These are phyloP conservation scores for Naganishia albida DNA, from an alignment of 1,284 basidiomycete genomes.

Conservation along the genomic window DNA sequence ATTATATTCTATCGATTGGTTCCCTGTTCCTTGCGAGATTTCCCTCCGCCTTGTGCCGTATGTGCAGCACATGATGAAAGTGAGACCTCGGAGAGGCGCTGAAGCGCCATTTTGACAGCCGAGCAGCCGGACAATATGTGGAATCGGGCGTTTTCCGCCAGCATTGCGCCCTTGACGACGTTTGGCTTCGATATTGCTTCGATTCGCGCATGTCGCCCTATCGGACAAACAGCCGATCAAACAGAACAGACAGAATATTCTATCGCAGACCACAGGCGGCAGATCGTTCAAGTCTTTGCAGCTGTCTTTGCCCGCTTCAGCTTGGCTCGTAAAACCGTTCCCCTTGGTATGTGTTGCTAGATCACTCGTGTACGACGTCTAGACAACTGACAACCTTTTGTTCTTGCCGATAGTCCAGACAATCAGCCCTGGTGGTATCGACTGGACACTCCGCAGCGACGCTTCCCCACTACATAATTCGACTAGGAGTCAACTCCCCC, in stretches of 20 bases:
- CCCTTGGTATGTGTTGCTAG: neutral
- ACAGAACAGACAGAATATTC: neutral
- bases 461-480: neutral
- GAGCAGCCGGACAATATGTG: neutral
- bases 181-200: neutral
- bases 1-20: no score
- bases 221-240: neutral
- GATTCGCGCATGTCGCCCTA: neutral
- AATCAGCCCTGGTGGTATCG: neutral
- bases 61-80: slow-evolving; percentile 6
- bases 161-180: neutral
- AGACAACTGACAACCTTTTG: neutral
- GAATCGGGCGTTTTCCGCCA: neutral
- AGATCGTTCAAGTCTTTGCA: neutral
- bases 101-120: neutral
- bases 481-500: neutral
- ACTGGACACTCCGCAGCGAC: neutral
- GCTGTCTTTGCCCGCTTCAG: neutral
- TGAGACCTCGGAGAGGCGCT: slow-evolving; percentile 9
- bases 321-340: neutral
- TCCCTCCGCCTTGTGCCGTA: neutral
- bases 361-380: neutral
- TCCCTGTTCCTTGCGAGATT: no score
- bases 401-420: neutral
- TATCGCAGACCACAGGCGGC: neutral